These are phyloP conservation scores for Priceomyces carsonii DNA, from an alignment of 805 yeast species.

Conservation along the genomic window DNA sequence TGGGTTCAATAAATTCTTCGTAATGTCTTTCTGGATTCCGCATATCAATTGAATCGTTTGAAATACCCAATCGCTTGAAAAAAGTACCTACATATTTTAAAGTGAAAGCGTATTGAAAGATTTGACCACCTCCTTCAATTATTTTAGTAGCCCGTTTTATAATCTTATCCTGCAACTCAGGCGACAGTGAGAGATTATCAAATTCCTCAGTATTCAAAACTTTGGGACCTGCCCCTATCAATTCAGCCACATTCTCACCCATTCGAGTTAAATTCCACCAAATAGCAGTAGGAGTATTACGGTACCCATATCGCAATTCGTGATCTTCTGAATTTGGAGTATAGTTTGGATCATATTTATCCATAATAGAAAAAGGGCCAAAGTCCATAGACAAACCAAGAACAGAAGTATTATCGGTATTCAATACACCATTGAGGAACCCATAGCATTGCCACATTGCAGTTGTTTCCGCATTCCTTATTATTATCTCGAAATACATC, in stretches of 20 bases:
- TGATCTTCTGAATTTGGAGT: conserved; percentile 92
- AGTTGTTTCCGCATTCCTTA: conserved; percentile 72
- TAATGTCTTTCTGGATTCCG: conserved; percentile 38
- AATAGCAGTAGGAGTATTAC: conserved; percentile 80
- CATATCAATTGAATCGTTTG: conserved; percentile 32
- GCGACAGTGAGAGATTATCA: conserved; percentile 42
- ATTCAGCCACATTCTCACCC: conserved; percentile 80
- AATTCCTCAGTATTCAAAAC: conserved; percentile 46
- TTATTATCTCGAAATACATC: conserved; percentile 68
- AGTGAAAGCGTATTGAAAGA: conserved; percentile 64
- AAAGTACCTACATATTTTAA: conserved; percentile 57
- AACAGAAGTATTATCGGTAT: conserved; percentile 93
- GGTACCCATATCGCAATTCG: conserved; percentile 68
- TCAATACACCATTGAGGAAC: conserved; percentile 89
- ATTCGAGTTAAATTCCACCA: conserved; percentile 92
- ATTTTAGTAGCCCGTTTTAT: conserved; percentile 62
- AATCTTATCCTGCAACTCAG: conserved; percentile 52
- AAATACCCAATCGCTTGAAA: conserved; percentile 69
- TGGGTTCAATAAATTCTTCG: conserved; percentile 52
- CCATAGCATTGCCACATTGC: conserved; percentile 93
- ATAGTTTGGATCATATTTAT: conserved; percentile 73
- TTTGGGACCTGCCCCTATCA: conserved; percentile 70
- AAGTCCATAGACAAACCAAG: conserved; percentile 86
- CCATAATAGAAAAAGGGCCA: conserved; percentile 94
- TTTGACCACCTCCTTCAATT: conserved; percentile 63